Evolutionary conservation across 2,329 filamentous ascomycete species (phyloP).

Genomic region (Scortechinia acanthostroma): DNA sequence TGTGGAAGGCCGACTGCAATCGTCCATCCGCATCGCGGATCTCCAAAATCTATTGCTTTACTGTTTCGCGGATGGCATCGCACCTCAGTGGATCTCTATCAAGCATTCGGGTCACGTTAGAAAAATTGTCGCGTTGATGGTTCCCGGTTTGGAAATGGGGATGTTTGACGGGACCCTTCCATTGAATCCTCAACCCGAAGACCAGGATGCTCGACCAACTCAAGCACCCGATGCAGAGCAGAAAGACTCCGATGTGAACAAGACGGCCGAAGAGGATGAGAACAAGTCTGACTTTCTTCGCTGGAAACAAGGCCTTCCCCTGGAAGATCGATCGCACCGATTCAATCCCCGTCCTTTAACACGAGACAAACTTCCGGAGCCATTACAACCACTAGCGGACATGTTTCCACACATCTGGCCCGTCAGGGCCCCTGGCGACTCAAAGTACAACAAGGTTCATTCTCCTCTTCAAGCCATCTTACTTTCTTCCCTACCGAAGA

Average conservation of each 20-base stretch:
- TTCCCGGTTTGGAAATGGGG: slow-evolving; percentile 80
- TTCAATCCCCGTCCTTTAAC: slow-evolving; percentile 46
- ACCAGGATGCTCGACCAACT: slow-evolving; percentile 4
- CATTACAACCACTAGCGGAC: slow-evolving; percentile 62
- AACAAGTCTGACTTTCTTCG: slow-evolving; percentile 7
- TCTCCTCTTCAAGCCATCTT: slow-evolving; percentile 83
- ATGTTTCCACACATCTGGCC: slow-evolving; percentile 89
- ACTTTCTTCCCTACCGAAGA: slow-evolving; percentile 64
- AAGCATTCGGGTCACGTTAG: slow-evolving; percentile 55
- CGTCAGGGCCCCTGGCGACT: slow-evolving; percentile 78
- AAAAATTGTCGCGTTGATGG: slow-evolving; percentile 84
- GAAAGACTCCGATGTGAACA: slow-evolving; percentile 3
- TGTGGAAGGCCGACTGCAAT: slow-evolving; percentile 44
- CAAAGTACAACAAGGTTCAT: slow-evolving; percentile 72
- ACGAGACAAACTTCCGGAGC: slow-evolving; percentile 38
- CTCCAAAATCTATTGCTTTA: slow-evolving; percentile 59
- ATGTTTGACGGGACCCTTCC: slow-evolving; percentile 70
- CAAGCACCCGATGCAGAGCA: slow-evolving; percentile 3
- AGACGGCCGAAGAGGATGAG: slow-evolving; percentile 6
- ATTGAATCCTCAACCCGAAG: slow-evolving; percentile 28
- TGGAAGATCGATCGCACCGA: slow-evolving; percentile 42
- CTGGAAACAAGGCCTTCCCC: slow-evolving; percentile 18
- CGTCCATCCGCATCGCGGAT: slow-evolving; percentile 54
- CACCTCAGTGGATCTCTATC: slow-evolving; percentile 60
- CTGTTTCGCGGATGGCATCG: slow-evolving; percentile 57